phyloP scores from a whole-genome alignment of 2,329 filamentous ascomycete genomes.

The Dothideomycetidae sp. region DNA sequence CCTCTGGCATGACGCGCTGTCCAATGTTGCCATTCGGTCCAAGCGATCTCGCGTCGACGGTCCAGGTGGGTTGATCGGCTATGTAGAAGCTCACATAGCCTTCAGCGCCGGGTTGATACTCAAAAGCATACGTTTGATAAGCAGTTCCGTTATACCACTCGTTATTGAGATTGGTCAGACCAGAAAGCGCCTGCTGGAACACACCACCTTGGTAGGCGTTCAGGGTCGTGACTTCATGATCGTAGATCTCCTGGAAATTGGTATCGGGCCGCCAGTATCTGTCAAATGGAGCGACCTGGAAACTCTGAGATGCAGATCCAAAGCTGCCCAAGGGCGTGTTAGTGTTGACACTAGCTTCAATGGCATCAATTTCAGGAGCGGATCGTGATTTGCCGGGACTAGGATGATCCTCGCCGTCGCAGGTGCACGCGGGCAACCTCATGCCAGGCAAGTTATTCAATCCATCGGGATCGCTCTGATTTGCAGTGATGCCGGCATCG shows the following conservation, averaged over 20 bases:
- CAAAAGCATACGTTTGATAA: slow-evolving; percentile 43
- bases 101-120: slow-evolving; percentile 37
- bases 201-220: slow-evolving; percentile 41
- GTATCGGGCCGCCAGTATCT: slow-evolving; percentile 10
- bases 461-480: slow-evolving; percentile 32
- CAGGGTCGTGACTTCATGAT: slow-evolving; percentile 30
- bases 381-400: slow-evolving; percentile 33
- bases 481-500: slow-evolving; percentile 36
- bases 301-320: slow-evolving; percentile 35
- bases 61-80: slow-evolving; percentile 36
- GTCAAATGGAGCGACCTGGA: slow-evolving; percentile 37
- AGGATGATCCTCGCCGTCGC: slow-evolving; percentile 32
- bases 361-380: slow-evolving; percentile 36
- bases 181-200: slow-evolving; percentile 43
- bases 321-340: slow-evolving; percentile 32
- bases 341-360: slow-evolving; percentile 36
- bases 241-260: slow-evolving; percentile 48
- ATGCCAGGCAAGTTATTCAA: slow-evolving; percentile 31
- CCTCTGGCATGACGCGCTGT: slow-evolving; percentile 48
- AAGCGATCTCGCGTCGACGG: slow-evolving; percentile 37
- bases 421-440: slow-evolving; percentile 31
- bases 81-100: slow-evolving; percentile 40
- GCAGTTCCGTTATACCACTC: slow-evolving; percentile 40
- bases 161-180: slow-evolving; percentile 40
- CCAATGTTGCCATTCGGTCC: slow-evolving; percentile 56